Evolutionary conservation across 176 grass and related monocot species (phyloP).

Genomic region (Ampelocalamus luodianensis): DNA sequence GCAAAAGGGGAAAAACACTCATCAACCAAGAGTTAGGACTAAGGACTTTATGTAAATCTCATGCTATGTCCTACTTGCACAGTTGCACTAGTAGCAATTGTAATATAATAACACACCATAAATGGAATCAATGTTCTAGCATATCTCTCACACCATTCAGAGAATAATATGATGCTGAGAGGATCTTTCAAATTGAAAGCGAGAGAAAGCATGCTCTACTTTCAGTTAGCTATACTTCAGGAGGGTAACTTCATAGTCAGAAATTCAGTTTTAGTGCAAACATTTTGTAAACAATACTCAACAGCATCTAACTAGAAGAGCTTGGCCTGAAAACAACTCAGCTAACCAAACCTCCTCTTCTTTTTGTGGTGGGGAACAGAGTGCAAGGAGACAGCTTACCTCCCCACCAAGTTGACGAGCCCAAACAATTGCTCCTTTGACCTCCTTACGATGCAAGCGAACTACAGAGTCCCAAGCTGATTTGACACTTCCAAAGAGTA

Average conservation of each 20-base stretch:
- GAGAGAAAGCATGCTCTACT: neutral
- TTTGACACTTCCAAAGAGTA: constrained; percentile 84
- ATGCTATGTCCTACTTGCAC: neutral
- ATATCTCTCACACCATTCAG: neutral
- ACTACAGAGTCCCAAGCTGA: constrained; percentile 70
- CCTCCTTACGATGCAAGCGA: constrained; percentile 72
- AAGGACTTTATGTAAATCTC: neutral
- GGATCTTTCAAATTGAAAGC: constrained; percentile 1
- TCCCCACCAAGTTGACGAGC: constrained; percentile 96
- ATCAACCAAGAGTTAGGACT: neutral
- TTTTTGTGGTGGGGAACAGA: neutral
- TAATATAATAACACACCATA: neutral
- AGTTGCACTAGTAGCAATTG: constrained; percentile 19
- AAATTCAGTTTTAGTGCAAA: neutral
- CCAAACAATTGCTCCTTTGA: constrained; percentile 79
- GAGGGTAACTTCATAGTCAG: neutral
- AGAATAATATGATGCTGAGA: neutral
- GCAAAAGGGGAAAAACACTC: neutral
- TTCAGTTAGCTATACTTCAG: neutral
- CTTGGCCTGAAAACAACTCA: constrained; percentile 1
- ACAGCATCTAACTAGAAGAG: neutral
- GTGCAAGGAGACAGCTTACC: constrained; percentile 48
- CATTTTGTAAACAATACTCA: neutral
- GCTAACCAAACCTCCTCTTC: neutral
- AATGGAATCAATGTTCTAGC: neutral